phyloP scores from a whole-genome alignment of 2,329 filamentous ascomycete species.

The Fusarium fracticaudum region DNA sequence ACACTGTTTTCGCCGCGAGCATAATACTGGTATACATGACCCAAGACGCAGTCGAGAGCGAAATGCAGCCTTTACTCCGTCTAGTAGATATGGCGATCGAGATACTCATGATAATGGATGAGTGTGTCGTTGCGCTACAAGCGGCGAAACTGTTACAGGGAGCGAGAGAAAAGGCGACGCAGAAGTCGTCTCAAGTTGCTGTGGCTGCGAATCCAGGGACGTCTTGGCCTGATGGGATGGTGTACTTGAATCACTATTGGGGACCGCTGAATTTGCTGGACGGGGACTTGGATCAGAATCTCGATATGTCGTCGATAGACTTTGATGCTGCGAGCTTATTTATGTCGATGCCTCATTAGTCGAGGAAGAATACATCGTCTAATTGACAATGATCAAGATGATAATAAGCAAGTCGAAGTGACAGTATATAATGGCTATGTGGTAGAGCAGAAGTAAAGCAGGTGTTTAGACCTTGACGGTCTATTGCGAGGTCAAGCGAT shows the following conservation, averaged over 20 bases:
- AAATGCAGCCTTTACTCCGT: background rate
- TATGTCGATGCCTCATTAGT: slow-evolving; percentile 91
- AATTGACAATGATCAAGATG: accelerated
- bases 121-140: background rate
- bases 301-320: background rate
- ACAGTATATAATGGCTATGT: background rate
- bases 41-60: background rate
- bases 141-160: background rate
- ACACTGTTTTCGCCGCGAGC: background rate
- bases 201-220: background rate
- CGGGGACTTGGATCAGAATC: background rate
- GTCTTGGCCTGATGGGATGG: background rate
- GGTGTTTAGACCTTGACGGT: accelerated
- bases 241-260: background rate
- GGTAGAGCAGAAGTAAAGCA: too few species aligned
- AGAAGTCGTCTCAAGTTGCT: background rate
- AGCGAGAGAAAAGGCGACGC: background rate
- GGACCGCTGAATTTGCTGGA: background rate
- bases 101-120: background rate
- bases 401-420: background rate
- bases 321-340: slow-evolving; percentile 60
- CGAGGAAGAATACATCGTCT: slow-evolving; percentile 47
- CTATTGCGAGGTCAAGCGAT: accelerated
- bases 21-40: background rate
- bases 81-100: background rate